Percentiles rank a stretch among this genome's conserved stretches.
These are phyloP conservation scores for Bryoglossum gracile DNA, from an alignment of 495 filamentous ascomycete genomes.

Conservation along the genomic window DNA sequence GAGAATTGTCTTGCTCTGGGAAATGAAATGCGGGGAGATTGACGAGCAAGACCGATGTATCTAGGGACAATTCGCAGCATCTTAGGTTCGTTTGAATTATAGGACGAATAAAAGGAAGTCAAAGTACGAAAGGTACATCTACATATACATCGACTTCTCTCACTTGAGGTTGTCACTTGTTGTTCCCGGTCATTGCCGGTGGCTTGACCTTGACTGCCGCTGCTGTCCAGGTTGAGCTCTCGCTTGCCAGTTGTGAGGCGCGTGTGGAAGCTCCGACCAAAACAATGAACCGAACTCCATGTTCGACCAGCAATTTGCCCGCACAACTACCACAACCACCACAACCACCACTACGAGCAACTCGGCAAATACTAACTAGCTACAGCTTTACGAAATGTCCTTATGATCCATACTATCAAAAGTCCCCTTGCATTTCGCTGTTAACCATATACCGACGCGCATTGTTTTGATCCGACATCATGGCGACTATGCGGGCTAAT, in stretches of 20 bases:
- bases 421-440: neutral
- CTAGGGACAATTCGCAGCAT: slow-evolving; percentile 11
- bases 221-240: too few relatives aligned
- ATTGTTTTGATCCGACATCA: slow-evolving; percentile 32
- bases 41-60: neutral
- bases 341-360: slow-evolving; percentile 15
- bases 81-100: too few relatives aligned
- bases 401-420: slow-evolving; percentile 13
- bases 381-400: slow-evolving; percentile 15
- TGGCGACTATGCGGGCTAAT: slow-evolving; percentile 42
- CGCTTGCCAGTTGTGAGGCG: too few relatives aligned
- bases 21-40: neutral
- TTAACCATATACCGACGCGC: slow-evolving; percentile 15
- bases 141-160: neutral
- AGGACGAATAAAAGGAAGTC: neutral
- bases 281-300: slow-evolving; percentile 19
- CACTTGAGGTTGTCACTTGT: neutral
- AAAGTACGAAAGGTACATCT: too few relatives aligned
- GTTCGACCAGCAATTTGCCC: slow-evolving; percentile 3
- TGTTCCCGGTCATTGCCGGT: slow-evolving; percentile 12
- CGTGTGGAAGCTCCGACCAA: slow-evolving; percentile 21
- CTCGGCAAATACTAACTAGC: slow-evolving; percentile 7
- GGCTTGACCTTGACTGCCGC: too few relatives aligned
- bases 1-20: slow-evolving; percentile 9
- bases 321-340: slow-evolving; percentile 11